Base-by-base conservation (phyloP, 306 rosid species). In the Cicer judaicum region DNA sequence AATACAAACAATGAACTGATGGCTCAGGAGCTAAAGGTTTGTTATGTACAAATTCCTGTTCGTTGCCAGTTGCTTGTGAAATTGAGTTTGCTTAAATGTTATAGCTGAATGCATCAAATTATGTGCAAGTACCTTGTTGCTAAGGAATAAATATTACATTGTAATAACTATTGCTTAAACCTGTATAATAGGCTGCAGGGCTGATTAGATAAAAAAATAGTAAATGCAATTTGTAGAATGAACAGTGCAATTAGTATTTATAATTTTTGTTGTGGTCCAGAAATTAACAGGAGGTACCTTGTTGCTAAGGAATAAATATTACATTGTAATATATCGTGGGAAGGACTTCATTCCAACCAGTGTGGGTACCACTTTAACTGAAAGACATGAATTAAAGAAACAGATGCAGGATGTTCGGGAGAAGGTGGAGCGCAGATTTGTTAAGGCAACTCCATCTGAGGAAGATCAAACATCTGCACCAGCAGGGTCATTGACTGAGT, bases 1-100 rank as follows among this genome's bases (percentile, higher is more conserved):
- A 95, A 95, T 83, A 95, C 99, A 64, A 95, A 95, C 87, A 95
- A 92, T 77, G 89, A 92, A 83, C 83, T 95, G 56, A 95, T 95
- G 99, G 97, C 99, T 60, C 89, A 88, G 54, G 99, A 95, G 81
- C 47, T 95, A 50, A 86, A 84, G 96, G 99, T 95, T 40, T 34
- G 91, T 80, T 81, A 36, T 81, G 21, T 76, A 38, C 40, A 59
- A 16, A 74, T 50, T 70, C 79, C 13, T 78, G 18, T 56, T 73
- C 56, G 63, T 43, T 53, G 43, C 34, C 48, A 34, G 48, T 48
- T 67, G 60, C 64, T 49, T 63, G 40, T 76, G 74, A 63, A 74
- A 49, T 48, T 18, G 56, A 29, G 77, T 12, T 49, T 55, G 43
- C 63, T n/a, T 7, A 52, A 42, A 29, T 4, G 36, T 5, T 29